These are phyloP conservation scores for Penicillium fuscoglaucum DNA, from an alignment of 2,329 filamentous ascomycete species.

Conservation along the genomic window DNA sequence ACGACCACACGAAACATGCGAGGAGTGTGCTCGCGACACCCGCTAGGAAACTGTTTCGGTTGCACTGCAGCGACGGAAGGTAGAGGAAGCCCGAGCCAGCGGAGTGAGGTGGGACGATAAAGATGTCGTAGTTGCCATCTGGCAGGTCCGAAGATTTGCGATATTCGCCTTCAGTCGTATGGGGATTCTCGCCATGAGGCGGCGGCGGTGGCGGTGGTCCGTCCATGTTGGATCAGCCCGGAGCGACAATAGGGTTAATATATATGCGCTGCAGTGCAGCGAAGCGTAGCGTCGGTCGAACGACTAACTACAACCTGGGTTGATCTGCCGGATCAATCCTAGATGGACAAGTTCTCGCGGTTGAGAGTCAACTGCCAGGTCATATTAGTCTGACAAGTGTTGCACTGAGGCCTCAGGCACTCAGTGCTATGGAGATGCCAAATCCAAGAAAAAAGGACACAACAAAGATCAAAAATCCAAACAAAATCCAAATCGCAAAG, in stretches of 20 bases:
- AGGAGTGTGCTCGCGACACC: slow-evolving; percentile 77
- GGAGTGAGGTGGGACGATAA: slow-evolving; percentile 91
- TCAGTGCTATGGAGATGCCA: slow-evolving; percentile 29
- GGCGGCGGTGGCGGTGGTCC: slow-evolving; percentile 72
- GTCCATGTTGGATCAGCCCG: slow-evolving; percentile 32
- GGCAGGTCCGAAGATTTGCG: slow-evolving; percentile 63
- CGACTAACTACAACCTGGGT: slow-evolving; percentile 5
- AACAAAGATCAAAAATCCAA: not conserved
- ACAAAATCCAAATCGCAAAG: slow-evolving; percentile 5
- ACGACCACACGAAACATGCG: slow-evolving; percentile 69
- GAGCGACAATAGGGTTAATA: slow-evolving; percentile 1
- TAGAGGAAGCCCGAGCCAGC: slow-evolving; percentile 88
- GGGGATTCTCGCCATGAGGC: slow-evolving; percentile 78
- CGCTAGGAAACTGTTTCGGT: slow-evolving; percentile 86
- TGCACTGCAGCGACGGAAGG: slow-evolving; percentile 82
- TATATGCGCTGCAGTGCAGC: slow-evolving; percentile 9
- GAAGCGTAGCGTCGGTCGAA: slow-evolving; percentile 1
- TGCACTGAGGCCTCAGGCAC: slow-evolving; percentile 36
- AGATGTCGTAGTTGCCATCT: slow-evolving; percentile 92
- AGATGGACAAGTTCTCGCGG: slow-evolving; percentile 19
- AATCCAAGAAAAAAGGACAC: not conserved
- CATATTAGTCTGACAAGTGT: slow-evolving; percentile 32
- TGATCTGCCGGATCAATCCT: slow-evolving; percentile 14
- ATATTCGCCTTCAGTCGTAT: slow-evolving; percentile 57
- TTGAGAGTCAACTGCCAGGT: slow-evolving; percentile 23